Evolutionary conservation across 495 filamentous ascomycete genomes (phyloP).

Genomic region (Tuber aestivum): DNA sequence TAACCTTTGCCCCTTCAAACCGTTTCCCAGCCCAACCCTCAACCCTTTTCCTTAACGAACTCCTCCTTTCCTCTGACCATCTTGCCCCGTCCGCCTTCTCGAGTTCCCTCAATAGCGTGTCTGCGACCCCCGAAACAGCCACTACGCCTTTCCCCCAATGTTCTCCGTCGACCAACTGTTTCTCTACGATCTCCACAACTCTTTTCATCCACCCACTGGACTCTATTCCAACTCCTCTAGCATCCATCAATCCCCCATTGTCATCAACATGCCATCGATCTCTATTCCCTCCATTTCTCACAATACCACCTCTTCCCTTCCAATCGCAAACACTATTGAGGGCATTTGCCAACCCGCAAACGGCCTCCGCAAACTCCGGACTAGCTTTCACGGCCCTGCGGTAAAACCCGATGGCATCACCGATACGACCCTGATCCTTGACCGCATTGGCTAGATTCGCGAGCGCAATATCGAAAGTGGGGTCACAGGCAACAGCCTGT

Average conservation of each 20-base stretch:
- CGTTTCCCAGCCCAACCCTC: slow-evolving; percentile 65
- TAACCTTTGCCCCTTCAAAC: slow-evolving; percentile 83
- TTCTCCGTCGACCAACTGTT: slow-evolving; percentile 81
- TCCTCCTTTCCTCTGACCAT: slow-evolving; percentile 43
- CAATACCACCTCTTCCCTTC: slow-evolving; percentile 80
- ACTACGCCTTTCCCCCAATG: slow-evolving; percentile 76
- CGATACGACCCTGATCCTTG: slow-evolving; percentile 89
- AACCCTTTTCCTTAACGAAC: slow-evolving; percentile 49
- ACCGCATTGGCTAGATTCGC: slow-evolving; percentile 97
- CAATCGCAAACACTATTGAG: slow-evolving; percentile 96
- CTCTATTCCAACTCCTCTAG: slow-evolving; percentile 51
- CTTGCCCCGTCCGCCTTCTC: slow-evolving; percentile 44
- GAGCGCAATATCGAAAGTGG: slow-evolving; percentile 90
- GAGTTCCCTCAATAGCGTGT: slow-evolving; percentile 50
- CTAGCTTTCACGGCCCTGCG: slow-evolving; percentile 81
- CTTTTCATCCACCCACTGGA: slow-evolving; percentile 84
- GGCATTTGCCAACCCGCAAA: slow-evolving; percentile 92
- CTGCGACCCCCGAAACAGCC: slow-evolving; percentile 48
- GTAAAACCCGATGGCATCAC: slow-evolving; percentile 89
- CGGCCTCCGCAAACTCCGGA: slow-evolving; percentile 93
- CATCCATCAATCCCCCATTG: slow-evolving; percentile 74
- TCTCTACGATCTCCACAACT: slow-evolving; percentile 90
- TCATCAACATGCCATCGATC: slow-evolving; percentile 96
- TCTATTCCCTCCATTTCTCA: slow-evolving; percentile 60
- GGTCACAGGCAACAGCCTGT: slow-evolving; percentile 83